These are phyloP conservation scores for Lipomyces sp. DNA, from an alignment of 805 yeast genomes.

Conservation along the genomic window DNA sequence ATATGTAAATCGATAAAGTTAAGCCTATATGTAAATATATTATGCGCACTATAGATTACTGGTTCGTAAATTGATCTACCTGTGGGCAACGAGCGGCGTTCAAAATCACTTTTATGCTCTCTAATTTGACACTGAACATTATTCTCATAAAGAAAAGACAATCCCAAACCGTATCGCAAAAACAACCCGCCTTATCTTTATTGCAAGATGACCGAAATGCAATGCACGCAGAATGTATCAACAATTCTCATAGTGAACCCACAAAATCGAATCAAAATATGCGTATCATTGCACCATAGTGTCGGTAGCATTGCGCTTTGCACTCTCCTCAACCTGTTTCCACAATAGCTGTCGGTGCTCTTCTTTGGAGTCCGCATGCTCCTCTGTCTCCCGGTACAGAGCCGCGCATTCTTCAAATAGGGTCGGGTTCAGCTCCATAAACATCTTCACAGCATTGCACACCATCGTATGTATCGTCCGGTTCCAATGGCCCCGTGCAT, in stretches of 20 bases:
- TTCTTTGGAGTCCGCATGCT: constrained; percentile 47
- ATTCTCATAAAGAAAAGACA: neutral
- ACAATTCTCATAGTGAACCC: neutral
- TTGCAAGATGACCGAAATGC: constrained; percentile 3
- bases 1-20: neutral
- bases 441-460: constrained; percentile 85
- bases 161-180: constrained; percentile 2
- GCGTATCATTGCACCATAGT: constrained; percentile 11
- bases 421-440: constrained; percentile 89
- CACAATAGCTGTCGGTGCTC: constrained; percentile 62
- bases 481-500: constrained; percentile 86
- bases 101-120: constrained; percentile 3
- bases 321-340: constrained; percentile 63
- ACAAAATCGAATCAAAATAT: constrained; percentile 2
- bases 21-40: neutral
- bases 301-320: constrained; percentile 39
- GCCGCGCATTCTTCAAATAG: constrained; percentile 92
- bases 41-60: neutral
- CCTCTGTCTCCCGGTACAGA: constrained; percentile 43
- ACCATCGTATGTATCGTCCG: constrained; percentile 90
- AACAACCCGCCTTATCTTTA: constrained; percentile 1
- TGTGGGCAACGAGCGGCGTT: neutral
- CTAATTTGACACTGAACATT: neutral
- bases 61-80: neutral
- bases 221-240: neutral